Evolutionary conservation across 163 green algal species (phyloP), one percentile per base, ranked within the genome.

Genomic region (Coccomyxa subellipsoidea): DNA sequence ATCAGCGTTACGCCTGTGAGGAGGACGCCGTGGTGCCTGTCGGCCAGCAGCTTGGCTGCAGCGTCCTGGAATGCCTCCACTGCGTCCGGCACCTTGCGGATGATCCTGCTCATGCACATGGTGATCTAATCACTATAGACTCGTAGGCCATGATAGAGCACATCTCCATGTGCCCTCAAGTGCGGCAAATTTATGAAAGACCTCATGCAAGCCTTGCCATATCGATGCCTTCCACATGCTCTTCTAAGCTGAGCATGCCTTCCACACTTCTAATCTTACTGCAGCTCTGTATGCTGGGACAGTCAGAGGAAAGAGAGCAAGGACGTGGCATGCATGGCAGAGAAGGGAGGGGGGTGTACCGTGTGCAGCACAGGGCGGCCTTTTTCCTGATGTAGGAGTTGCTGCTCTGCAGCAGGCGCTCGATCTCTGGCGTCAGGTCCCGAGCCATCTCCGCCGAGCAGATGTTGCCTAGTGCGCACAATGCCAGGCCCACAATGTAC

Each of bases 401-500:
- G 76, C 86, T 86, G 47, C 38, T 83, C 39, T 87, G 81, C 83
- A 99, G 83, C 80, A 99, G 90, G 69, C 89, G 85, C 88, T 98
- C 94, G n/a, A 99, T 90, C 85, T 99, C 97, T 32, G 95, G 95
- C 9, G 94, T 89, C 40, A 99, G 88, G 86, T 99, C 97, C 7
- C 96, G 90, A 8, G 95, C 95, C 97, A 99, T 99, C 85, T 96
- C 94, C 77, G 90, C 89, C 37, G 91, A 96, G 87, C 91, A 96
- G 82, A 99, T 98, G 91, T 98, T 99, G 80, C 96, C 97, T 47
- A 99, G 88, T 7, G 96, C 94, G 71, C 92, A 96, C 25, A 99
- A 91, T 23, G 96, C 96, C 54, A 99, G 90, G 1, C 96, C 97
- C 25, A 95, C 90, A 25, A 96, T 97, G 89, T 95, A 98, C 39